Base-by-base conservation (phyloP, 208 protist species). In the Leishmania martiniquensis region DNA sequence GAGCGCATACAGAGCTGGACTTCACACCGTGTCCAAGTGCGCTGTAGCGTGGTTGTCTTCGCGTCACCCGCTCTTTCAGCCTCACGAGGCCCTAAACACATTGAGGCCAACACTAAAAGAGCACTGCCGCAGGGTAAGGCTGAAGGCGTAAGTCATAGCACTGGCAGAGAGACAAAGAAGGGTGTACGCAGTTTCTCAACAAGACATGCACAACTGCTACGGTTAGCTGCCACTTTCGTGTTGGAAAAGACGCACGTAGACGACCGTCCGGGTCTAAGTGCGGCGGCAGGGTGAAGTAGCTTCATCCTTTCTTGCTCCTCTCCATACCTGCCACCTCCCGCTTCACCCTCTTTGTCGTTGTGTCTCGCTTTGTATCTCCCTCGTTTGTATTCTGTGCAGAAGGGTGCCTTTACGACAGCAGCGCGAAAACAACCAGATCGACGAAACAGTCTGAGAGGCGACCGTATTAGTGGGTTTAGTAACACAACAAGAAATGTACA, bases 401-500 rank as follows among this genome's bases (percentile, higher is more conserved):
- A 25, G 25, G 63, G 32, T 17, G 29, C 25, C 37, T 69, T 49
- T 49, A 34, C 37, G 13, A 51, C 63, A 29, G 6, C 42, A 69
- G 63, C 34, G 63, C 63, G 34, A 37, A 25, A 34, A 69, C 22
- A 10, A 45, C 20, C 42, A 69, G 7, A 69, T 69, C 22, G 22
- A 45, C 42, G 42, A 25, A 34, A n/a, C 45, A 69, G 17, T 42
- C 4, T 20, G 22, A 68, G 45, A 29, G 49, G 39, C 29, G 49
- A 49, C 29, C 20, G 39, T 22, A 22, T 32, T 55, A n/a, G 34
- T 39, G n/a, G 4, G 39, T 29, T 39, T 59, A 70, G 34, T 25
- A 59, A 13, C 45, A 45, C 25, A 45, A 34, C 57, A 80, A 81
- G 73, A 66, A 80, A 77, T 80, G 80, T 75, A 75, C 80, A 79